Conservation (phyloP, 176 grass and related monocot genomes). For the Thalia dealbata region DNA sequence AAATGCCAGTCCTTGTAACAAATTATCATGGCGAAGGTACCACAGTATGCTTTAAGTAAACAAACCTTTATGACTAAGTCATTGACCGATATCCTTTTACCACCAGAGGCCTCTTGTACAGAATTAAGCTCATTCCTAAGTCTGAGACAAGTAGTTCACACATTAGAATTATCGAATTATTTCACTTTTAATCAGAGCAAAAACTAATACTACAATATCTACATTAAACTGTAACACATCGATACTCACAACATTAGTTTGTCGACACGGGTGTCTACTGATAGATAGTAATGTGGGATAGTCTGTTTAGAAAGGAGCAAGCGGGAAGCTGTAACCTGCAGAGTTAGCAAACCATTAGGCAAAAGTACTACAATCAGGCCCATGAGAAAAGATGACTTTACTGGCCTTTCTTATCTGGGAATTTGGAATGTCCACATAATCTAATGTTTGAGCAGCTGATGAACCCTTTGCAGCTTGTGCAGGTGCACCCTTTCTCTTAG, state of each 20-base stretch:
- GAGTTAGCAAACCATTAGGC: background rate
- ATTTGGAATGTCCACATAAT: constrained; percentile 72
- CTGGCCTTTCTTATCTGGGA: constrained; percentile 88
- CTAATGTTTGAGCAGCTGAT: constrained; percentile 34
- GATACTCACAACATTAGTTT: constrained; percentile 73
- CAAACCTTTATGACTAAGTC: constrained; percentile 94
- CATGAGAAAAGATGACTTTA: background rate
- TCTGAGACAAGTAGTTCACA: constrained; percentile 28
- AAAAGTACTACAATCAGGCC: background rate
- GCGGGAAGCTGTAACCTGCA: constrained; percentile 68
- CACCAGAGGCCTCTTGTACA: constrained; percentile 68
- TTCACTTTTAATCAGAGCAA: background rate
- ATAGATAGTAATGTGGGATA: constrained; percentile 95
- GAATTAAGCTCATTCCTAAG: constrained; percentile 69
- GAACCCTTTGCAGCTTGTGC: constrained; percentile 22
- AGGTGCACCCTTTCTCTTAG: constrained; percentile 37
- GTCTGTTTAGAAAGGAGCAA: constrained; percentile 78
- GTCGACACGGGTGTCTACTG: constrained; percentile 68
- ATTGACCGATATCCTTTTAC: constrained; percentile 92
- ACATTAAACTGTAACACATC: background rate
- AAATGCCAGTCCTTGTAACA: too few species aligned
- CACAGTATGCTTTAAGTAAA: background rate
- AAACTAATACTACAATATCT: background rate
- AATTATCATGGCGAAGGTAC: too few species aligned
- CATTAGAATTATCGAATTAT: background rate